phyloP scores from a whole-genome alignment of 2,329 filamentous ascomycete species.

The Venturia nashicola region DNA sequence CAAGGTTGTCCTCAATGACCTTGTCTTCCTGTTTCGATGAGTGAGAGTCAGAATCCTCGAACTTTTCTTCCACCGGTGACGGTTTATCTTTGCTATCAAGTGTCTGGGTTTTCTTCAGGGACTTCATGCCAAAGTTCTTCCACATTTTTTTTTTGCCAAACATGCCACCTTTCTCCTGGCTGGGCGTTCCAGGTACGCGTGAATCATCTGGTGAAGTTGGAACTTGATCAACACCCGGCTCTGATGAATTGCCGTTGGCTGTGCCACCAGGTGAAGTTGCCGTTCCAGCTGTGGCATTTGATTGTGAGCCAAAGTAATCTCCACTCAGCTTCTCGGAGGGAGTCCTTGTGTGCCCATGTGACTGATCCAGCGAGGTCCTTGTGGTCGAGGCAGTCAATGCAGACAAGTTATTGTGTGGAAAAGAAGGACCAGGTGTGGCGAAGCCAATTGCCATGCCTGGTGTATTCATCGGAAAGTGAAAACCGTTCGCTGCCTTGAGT shows the following conservation, averaged over 20 bases:
- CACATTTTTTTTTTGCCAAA: constrained; percentile 54
- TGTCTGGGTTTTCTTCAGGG: constrained; percentile 58
- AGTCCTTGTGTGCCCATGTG: neutral
- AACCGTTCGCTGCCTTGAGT: constrained; percentile 46
- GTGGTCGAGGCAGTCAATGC: neutral
- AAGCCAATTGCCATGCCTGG: constrained; percentile 69
- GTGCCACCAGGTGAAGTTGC: constrained; percentile 26
- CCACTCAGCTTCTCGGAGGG: neutral
- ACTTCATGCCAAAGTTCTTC: constrained; percentile 71
- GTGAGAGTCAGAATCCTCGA: constrained; percentile 46
- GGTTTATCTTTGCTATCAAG: constrained; percentile 58
- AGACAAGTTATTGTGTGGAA: neutral
- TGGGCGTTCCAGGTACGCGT: constrained; percentile 30
- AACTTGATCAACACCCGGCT: constrained; percentile 25
- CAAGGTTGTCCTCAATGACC: constrained; percentile 63
- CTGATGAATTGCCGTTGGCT: constrained; percentile 37
- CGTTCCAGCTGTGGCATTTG: neutral
- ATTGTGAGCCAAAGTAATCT: neutral
- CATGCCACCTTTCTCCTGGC: constrained; percentile 12
- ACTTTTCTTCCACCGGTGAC: constrained; percentile 54
- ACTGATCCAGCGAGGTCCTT: neutral
- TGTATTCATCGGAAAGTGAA: constrained; percentile 49
- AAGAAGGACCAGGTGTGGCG: constrained; percentile 53
- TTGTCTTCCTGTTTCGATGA: constrained; percentile 47
- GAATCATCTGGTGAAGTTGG: constrained; percentile 2